Evolutionary conservation across 257 asterid genomes (phyloP), one percentile per base, ranked within the genome.

Genomic region (Solanum infundibuliforme): DNA sequence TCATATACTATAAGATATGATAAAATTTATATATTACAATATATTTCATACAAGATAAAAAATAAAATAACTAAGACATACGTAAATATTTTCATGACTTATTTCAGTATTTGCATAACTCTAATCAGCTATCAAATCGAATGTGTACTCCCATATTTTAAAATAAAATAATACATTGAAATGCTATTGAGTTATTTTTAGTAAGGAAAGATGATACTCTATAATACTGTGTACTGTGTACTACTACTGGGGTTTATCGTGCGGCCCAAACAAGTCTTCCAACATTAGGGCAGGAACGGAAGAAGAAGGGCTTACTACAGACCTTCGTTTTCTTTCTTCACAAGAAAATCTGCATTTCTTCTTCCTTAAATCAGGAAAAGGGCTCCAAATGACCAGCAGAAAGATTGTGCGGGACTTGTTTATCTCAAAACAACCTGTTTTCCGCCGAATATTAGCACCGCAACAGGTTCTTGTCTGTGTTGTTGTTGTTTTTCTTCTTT

Each of bases 401-500:
- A 94, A 94, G 88, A 88, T 95, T 62, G 93, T 92, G 55, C 92
- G 97, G 32, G 98, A 95, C 91, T 90, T 93, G 25, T 91, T 94
- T 69, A 84, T 92, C 69, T 91, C 94, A 72, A 91, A 86, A 82
- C 94, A 91, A 65, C 91, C 90, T 32, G 21, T 92, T 76, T 69
- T 91, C 89, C 93, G 93, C 36, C 94, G 87, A 85, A 93, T 92
- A 71, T 74, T 92, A 83, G 87, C 87, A 41, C 74, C 95, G 38
- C 92, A 71, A 16, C 93, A 90, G 97, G 98, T 93, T 12, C 27
- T 29, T 29, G 16, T 39, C 8, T 25, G 29, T 14, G 10, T 6
- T 9, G 5, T 12, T 2, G 3, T 25, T n/a, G 16, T 48, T 38
- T 34, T 39, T 32, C 29, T 29, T 32, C 86, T 84, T 8, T 21